These are phyloP conservation scores for Cercospora citrullina DNA, from an alignment of 2,329 filamentous ascomycete genomes.

Conservation along the genomic window DNA sequence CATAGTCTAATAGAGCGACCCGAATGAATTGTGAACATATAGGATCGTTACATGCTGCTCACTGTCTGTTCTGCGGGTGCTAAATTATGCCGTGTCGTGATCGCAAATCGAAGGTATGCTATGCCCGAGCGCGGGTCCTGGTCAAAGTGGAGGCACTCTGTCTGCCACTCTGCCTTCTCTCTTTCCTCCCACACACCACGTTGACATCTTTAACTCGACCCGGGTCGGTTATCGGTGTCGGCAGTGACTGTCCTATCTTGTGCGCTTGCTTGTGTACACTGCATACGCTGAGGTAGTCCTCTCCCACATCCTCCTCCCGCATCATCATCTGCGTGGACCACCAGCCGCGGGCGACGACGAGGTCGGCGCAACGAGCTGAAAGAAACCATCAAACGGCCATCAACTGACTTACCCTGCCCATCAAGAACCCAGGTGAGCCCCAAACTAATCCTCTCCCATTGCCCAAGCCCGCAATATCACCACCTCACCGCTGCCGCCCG, in stretches of 20 bases:
- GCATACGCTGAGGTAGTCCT: constrained; percentile 16
- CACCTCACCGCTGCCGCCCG: constrained; percentile 18
- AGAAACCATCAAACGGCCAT: constrained; percentile 32
- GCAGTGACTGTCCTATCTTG: constrained; percentile 22
- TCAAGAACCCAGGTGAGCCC: constrained; percentile 34
- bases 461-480: constrained; percentile 27
- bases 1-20: not conserved
- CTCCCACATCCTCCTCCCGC: not conserved
- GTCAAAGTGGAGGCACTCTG: constrained; percentile 11
- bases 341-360: constrained; percentile 33
- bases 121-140: constrained; percentile 12
- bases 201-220: constrained; percentile 19
- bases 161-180: constrained; percentile 14
- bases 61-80: not conserved
- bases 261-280: constrained; percentile 15
- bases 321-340: constrained; percentile 5
- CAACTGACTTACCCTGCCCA: constrained; percentile 25
- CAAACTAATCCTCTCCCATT: constrained; percentile 13
- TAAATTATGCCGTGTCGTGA: constrained; percentile 1
- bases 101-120: constrained; percentile 8
- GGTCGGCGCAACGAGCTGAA: constrained; percentile 18
- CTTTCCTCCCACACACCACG: constrained; percentile 19
- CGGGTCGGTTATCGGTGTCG: constrained; percentile 12
- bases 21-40: not conserved
- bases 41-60: not conserved